A percentile compares a stretch with the other conserved stretches of the same genome.
These are phyloP conservation scores for Podaxis rugospora DNA, from an alignment of 768 basidiomycete species.

Conservation along the genomic window DNA sequence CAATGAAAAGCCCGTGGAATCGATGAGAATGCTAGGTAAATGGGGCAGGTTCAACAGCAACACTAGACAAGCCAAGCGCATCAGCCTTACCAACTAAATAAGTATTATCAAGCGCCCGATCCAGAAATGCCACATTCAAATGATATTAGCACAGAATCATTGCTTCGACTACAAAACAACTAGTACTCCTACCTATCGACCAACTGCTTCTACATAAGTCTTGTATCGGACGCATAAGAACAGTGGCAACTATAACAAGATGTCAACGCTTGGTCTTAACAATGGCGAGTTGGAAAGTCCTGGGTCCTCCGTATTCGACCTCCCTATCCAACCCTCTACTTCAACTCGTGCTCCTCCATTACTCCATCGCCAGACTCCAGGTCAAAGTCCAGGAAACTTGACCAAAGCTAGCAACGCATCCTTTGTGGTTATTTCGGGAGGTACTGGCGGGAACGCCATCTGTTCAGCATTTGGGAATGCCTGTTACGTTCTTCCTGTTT, in stretches of 20 bases:
- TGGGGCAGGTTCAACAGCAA: neutral
- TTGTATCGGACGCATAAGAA: neutral
- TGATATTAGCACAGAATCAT: neutral
- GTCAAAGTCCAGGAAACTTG: neutral
- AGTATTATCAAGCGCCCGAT: neutral
- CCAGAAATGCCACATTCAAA: neutral
- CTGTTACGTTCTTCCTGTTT: conserved; percentile 86
- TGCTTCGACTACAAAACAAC: neutral
- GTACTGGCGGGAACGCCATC: conserved; percentile 92
- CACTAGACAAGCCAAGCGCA: neutral
- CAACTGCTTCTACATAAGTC: neutral
- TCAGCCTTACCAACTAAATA: neutral
- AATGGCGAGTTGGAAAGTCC: conserved; percentile 40
- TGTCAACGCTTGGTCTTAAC: neutral
- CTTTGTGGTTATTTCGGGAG: conserved; percentile 82
- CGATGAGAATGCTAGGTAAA: neutral
- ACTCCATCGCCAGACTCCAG: neutral
- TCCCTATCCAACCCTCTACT: conserved; percentile 45
- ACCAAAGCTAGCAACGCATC: conserved; percentile 27
- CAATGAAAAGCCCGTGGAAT: neutral
- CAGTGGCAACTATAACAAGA: neutral
- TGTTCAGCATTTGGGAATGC: conserved; percentile 78
- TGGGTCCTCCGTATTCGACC: conserved; percentile 72
- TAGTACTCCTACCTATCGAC: neutral
- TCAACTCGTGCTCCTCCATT: conserved; percentile 10